These are phyloP conservation scores for Carallia pectinifolia DNA, from an alignment of 345 rosid species.

Conservation along the genomic window DNA sequence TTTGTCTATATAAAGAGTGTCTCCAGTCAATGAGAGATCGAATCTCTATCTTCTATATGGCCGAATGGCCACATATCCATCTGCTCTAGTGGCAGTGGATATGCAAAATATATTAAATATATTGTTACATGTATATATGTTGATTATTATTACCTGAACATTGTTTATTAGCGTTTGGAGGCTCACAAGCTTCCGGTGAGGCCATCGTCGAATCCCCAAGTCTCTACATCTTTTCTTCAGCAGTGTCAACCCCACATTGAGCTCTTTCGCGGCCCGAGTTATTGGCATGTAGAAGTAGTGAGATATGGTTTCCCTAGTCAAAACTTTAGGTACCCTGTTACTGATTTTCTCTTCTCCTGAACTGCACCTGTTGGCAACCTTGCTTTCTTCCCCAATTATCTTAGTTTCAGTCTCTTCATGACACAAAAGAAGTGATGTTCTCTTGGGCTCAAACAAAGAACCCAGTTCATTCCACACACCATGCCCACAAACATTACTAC, in stretches of 20 bases:
- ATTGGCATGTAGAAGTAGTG: slow-evolving; percentile 61
- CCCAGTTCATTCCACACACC: slow-evolving; percentile 35
- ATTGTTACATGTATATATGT: too few species aligned
- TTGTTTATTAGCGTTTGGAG: slow-evolving; percentile 45
- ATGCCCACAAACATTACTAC: slow-evolving; percentile 17
- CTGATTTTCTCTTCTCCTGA: slow-evolving; percentile 6
- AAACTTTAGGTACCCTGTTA: slow-evolving; percentile 11
- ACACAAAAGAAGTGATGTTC: background rate
- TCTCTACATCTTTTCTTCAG: slow-evolving; percentile 70
- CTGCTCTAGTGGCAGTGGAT: too few species aligned
- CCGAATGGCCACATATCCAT: too few species aligned
- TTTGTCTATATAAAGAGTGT: too few species aligned
- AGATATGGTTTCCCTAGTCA: slow-evolving; percentile 36
- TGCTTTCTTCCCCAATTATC: slow-evolving; percentile 27
- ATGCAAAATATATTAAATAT: too few species aligned
- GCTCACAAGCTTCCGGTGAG: slow-evolving; percentile 65
- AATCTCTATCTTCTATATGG: too few species aligned
- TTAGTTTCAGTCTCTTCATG: background rate
- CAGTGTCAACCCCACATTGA: slow-evolving; percentile 57
- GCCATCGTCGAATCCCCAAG: slow-evolving; percentile 61
- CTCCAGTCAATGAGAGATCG: too few species aligned
- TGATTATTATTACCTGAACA: slow-evolving; percentile 33
- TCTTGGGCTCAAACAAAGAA: slow-evolving; percentile 18
- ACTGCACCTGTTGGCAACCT: slow-evolving; percentile 9
- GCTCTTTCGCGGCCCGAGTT: slow-evolving; percentile 59